Evolutionary conservation across 345 rosid species (phyloP).

Genomic region (Reutealis trisperma): DNA sequence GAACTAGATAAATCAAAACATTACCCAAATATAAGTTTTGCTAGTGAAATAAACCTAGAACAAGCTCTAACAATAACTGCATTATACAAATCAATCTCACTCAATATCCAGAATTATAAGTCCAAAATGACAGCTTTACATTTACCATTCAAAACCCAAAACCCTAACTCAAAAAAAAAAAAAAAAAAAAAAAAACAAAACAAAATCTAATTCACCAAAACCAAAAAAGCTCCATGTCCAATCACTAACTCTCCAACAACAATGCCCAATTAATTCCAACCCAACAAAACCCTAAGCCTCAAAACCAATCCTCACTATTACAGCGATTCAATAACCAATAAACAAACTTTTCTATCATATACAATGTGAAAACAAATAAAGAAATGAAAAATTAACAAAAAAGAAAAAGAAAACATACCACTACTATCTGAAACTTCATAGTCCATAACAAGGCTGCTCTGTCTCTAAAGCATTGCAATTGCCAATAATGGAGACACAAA

Average conservation of each 20-base stretch:
- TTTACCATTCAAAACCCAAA: constrained; percentile 4
- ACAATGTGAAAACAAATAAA: neutral
- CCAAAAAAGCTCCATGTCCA: neutral
- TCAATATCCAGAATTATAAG: neutral
- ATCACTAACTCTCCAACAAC: neutral
- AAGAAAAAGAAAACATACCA: constrained; percentile 37
- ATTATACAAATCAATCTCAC: neutral
- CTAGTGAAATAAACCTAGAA: constrained; percentile 4
- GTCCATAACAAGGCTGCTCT: constrained; percentile 41
- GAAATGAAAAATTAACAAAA: neutral
- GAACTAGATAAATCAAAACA: too few relatives aligned
- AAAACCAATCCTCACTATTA: neutral
- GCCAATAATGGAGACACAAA: neutral
- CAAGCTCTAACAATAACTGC: neutral
- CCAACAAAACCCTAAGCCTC: constrained; percentile 7
- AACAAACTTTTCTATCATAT: neutral
- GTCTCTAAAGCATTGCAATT: constrained; percentile 21
- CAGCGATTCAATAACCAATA: neutral
- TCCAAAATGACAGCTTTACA: neutral
- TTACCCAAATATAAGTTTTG: neutral
- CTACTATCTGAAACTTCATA: constrained; percentile 49
- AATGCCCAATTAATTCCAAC: constrained; percentile 2
- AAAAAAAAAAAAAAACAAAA: too few relatives aligned
- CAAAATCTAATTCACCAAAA: neutral
- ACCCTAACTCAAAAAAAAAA: neutral